These are phyloP conservation scores for Calonectria ilicicola DNA, from an alignment of 2,329 filamentous ascomycete genomes.

Conservation along the genomic window DNA sequence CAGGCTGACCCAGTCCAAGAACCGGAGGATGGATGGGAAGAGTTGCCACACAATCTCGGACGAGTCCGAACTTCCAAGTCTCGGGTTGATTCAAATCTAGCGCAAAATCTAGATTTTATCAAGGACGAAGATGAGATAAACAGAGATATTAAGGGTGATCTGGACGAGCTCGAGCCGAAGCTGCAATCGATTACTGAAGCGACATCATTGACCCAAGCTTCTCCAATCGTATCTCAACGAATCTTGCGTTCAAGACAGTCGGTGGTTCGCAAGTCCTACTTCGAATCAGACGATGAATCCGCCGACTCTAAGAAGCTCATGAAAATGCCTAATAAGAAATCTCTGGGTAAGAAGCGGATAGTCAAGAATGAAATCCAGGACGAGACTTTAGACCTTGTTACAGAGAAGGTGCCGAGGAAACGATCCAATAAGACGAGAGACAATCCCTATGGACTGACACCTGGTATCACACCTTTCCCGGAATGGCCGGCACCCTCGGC, in stretches of 20 bases:
- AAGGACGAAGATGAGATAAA: background rate
- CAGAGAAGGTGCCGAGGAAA: slow-evolving; percentile 29
- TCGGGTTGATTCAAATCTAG: background rate
- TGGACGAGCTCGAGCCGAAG: background rate
- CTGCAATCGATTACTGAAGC: background rate
- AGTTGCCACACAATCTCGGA: slow-evolving; percentile 19
- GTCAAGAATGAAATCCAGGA: slow-evolving; percentile 33
- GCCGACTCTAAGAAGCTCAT: background rate
- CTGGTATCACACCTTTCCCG: slow-evolving; percentile 42
- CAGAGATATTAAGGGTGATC: background rate
- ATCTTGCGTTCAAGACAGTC: slow-evolving; percentile 22
- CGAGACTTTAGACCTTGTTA: slow-evolving; percentile 6
- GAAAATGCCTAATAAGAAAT: background rate
- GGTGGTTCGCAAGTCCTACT: slow-evolving; percentile 17
- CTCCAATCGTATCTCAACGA: background rate
- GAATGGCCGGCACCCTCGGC: slow-evolving; percentile 39
- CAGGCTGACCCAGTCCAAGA: background rate
- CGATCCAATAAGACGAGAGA: slow-evolving; percentile 38
- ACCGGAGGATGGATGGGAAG: background rate
- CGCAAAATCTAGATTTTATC: background rate
- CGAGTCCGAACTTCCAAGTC: background rate
- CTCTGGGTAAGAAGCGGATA: slow-evolving; percentile 1
- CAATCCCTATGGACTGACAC: slow-evolving; percentile 43
- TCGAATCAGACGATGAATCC: slow-evolving; percentile 37
- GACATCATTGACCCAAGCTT: background rate